phyloP scores from a whole-genome alignment of 495 filamentous ascomycete species.

The Penicillium argentinense region DNA sequence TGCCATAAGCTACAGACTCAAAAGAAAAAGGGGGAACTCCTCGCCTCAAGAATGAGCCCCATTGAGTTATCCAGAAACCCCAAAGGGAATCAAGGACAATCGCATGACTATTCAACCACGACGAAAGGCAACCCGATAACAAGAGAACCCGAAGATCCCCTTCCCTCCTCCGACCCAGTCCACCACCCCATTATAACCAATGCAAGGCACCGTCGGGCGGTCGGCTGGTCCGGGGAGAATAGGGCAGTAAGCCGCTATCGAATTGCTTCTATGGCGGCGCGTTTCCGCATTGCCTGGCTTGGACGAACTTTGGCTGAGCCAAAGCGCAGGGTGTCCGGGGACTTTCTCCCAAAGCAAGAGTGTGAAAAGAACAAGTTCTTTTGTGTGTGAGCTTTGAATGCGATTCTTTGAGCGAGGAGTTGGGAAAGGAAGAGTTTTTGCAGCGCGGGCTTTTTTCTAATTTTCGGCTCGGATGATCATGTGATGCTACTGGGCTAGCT shows the following conservation, averaged over 20 bases:
- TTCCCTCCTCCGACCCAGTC: slow-evolving; percentile 41
- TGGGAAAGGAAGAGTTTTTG: slow-evolving; percentile 38
- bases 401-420: slow-evolving; percentile 99
- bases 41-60: slow-evolving; percentile 99
- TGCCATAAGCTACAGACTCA: slow-evolving; percentile 68
- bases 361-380: slow-evolving; percentile 43
- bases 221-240: slow-evolving; percentile 39
- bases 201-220: slow-evolving; percentile 38
- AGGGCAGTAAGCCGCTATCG: slow-evolving; percentile 66
- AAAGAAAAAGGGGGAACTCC: slow-evolving; percentile 61
- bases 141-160: slow-evolving; percentile 24
- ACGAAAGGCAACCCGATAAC: slow-evolving; percentile 71
- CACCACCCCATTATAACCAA: slow-evolving; percentile 48
- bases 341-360: slow-evolving; percentile 98
- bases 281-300: slow-evolving; percentile 78
- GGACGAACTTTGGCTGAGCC: slow-evolving; percentile 19
- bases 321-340: slow-evolving; percentile 85
- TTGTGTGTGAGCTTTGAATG: slow-evolving; percentile 99
- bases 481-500: slow-evolving; percentile 23
- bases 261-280: slow-evolving; percentile 98
- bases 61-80: slow-evolving; percentile 83
- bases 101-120: slow-evolving; percentile 96
- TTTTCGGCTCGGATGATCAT: slow-evolving; percentile 17
- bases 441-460: slow-evolving; percentile 27
- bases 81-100: slow-evolving; percentile 64